phyloP scores from a whole-genome alignment of 2,329 filamentous ascomycete species.

The Zopfia rhizophila region DNA sequence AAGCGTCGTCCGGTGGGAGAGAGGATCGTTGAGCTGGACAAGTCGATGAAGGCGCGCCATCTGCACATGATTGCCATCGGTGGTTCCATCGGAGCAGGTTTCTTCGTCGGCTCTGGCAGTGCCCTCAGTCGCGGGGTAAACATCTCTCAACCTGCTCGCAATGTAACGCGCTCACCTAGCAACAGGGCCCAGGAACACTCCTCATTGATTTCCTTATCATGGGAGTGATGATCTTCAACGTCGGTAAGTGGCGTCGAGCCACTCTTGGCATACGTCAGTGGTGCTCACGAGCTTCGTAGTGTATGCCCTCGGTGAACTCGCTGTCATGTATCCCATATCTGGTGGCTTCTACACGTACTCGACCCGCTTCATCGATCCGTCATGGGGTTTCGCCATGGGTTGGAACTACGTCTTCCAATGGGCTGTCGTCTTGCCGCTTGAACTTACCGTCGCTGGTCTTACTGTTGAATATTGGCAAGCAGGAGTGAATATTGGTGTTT shows the following conservation, averaged over 20 bases:
- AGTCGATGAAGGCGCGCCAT: conserved; percentile 66
- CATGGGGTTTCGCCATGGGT: conserved; percentile 53
- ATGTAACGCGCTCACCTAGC: conserved; percentile 12
- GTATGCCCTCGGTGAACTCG: conserved; percentile 54
- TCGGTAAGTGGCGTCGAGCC: conserved; percentile 41
- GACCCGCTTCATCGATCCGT: conserved; percentile 59
- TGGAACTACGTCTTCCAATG: conserved; percentile 52
- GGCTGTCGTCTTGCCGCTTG: conserved; percentile 51
- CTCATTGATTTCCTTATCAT: conserved; percentile 54
- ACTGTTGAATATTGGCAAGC: conserved; percentile 51
- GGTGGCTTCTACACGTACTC: conserved; percentile 55
- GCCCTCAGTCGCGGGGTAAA: conserved; percentile 64
- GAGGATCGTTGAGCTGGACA: conserved; percentile 42
- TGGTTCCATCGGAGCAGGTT: conserved; percentile 70
- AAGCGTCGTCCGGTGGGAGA: conserved; percentile 40
- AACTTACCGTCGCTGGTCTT: conserved; percentile 51
- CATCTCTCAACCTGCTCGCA: conserved; percentile 28
- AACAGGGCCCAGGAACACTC: conserved; percentile 39
- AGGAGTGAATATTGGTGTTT: conserved; percentile 38
- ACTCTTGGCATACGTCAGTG: conserved; percentile 20
- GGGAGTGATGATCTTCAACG: conserved; percentile 53
- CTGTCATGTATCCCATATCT: conserved; percentile 54
- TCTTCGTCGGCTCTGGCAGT: conserved; percentile 69
- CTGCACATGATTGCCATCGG: conserved; percentile 72
- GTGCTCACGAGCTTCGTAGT: conserved; percentile 49